Base-by-base conservation (phyloP, 805 yeast genomes). In the Lipomyces spencermartinsiae region DNA sequence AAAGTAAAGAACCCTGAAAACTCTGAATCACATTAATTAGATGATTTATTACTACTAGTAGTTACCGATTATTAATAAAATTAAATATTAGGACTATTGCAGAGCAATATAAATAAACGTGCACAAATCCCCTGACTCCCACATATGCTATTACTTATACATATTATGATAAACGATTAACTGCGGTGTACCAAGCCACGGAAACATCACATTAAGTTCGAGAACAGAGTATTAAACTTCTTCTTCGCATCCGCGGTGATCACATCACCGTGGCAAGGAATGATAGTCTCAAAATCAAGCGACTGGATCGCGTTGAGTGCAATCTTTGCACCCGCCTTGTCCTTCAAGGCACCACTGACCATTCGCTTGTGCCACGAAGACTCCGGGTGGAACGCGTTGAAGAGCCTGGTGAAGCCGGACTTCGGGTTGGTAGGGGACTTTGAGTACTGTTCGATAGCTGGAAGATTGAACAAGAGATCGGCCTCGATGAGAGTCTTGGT, bases 201-300 rank as follows among this genome's bases (percentile, higher is more conserved):
- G 7, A 2, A 1, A 43, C 19, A 43, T 43, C 49, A 43, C 25
- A 43, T 12, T 16, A 43, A n/a, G 49, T 4, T 19, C 9, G 49
- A 43, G n/a, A 43, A 67, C 39, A 67, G 35, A 34, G 31, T 33
- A 31, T 39, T 31, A 37, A 68, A 68, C 43, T 51, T 57, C 37
- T 68, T 67, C 59, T 77, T 76, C 16, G 78, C 85, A 59, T 77
- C 75, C 8, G 76, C 73, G 29, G 84, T 86, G 65, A 87, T 78
- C 10, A 86, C 80, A 70, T 84, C 84, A 14, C 92, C 92, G 74
- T 88, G 92, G 70, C 89, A 85, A 72, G 83, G 78, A 53, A 88
- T 84, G 61, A 86, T 78, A n/a, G 79, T 78, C 14, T 83, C 83
- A 68, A 86, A 83, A 55, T 83, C 83, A 85, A 85, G 83, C 9